These are phyloP conservation scores for Fistulifera pelliculosa DNA, from an alignment of 108 stramenopile genomes.

Conservation along the genomic window DNA sequence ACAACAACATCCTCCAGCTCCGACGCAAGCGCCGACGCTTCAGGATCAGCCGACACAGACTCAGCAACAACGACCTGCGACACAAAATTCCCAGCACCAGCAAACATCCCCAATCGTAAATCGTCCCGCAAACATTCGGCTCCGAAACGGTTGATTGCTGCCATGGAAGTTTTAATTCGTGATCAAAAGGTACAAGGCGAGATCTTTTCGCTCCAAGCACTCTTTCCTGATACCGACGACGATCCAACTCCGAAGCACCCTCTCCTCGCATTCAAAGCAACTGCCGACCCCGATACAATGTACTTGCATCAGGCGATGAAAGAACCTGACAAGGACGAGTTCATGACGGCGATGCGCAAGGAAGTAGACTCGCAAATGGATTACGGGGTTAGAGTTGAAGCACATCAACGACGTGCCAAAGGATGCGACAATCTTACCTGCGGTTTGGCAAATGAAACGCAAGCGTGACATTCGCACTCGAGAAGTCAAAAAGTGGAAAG, in stretches of 20 bases:
- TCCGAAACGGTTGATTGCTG: background rate
- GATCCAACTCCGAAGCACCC: background rate
- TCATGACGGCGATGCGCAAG: constrained; percentile 15
- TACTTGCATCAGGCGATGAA: constrained; percentile 18
- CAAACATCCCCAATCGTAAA: background rate
- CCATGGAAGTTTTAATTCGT: background rate
- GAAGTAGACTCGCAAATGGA: constrained; percentile 9
- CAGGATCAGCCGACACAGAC: background rate
- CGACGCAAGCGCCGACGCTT: too few species aligned
- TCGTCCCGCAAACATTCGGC: background rate
- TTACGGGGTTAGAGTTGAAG: constrained; percentile 9
- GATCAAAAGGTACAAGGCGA: background rate
- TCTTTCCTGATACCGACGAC: background rate
- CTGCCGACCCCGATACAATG: constrained; percentile 15
- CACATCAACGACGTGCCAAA: constrained; percentile 12
- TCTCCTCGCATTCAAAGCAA: constrained; percentile 1
- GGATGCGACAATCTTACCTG: constrained; percentile 21
- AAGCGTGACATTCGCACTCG: constrained; percentile 32
- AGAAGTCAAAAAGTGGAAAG: constrained; percentile 20
- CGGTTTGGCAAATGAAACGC: constrained; percentile 41
- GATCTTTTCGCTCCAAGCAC: background rate
- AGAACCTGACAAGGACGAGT: constrained; percentile 16
- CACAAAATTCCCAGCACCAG: background rate
- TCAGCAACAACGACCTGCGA: background rate
- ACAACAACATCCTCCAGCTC: too few species aligned